These are phyloP conservation scores for Sclerotinia nivalis DNA, from an alignment of 2,329 filamentous ascomycete genomes.

Conservation along the genomic window DNA sequence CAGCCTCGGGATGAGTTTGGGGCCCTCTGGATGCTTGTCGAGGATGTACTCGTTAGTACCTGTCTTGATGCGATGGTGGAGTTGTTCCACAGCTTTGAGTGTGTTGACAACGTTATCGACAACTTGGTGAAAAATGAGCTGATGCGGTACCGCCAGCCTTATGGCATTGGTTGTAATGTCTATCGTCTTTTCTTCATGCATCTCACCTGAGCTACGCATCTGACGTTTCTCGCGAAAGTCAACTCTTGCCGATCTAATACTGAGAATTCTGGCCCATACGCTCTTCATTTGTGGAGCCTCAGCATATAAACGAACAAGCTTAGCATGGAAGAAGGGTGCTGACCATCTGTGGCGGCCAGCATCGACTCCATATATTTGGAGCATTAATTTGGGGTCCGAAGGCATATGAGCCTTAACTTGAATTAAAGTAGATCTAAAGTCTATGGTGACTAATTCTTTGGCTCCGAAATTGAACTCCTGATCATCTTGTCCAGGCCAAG, in stretches of 20 bases:
- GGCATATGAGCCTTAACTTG: conserved; percentile 91
- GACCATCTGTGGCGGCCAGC: conserved; percentile 85
- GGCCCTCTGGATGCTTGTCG: conserved; percentile 79
- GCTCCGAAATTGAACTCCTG: conserved; percentile 31
- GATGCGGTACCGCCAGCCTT: conserved; percentile 84
- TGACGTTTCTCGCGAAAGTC: conserved; percentile 77
- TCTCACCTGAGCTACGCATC: conserved; percentile 59
- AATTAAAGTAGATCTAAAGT: conserved; percentile 77
- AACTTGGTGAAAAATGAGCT: conserved; percentile 83
- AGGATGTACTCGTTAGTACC: conserved; percentile 86
- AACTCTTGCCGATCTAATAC: conserved; percentile 75
- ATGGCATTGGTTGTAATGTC: conserved; percentile 85
- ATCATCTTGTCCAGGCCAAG: conserved; percentile 16
- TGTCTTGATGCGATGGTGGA: conserved; percentile 90
- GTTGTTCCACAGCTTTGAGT: conserved; percentile 80
- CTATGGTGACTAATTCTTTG: conserved; percentile 73
- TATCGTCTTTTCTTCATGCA: conserved; percentile 75
- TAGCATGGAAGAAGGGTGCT: conserved; percentile 75
- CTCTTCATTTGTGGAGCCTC: conserved; percentile 79
- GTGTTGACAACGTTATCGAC: conserved; percentile 93
- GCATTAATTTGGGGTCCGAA: conserved; percentile 83
- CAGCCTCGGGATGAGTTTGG: conserved; percentile 83
- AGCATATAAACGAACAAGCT: conserved; percentile 80
- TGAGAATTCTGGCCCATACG: conserved; percentile 85
- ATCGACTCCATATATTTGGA: conserved; percentile 83